Conservation (phyloP, 2,329 filamentous ascomycete species). For the Stenocarpella maydis region DNA sequence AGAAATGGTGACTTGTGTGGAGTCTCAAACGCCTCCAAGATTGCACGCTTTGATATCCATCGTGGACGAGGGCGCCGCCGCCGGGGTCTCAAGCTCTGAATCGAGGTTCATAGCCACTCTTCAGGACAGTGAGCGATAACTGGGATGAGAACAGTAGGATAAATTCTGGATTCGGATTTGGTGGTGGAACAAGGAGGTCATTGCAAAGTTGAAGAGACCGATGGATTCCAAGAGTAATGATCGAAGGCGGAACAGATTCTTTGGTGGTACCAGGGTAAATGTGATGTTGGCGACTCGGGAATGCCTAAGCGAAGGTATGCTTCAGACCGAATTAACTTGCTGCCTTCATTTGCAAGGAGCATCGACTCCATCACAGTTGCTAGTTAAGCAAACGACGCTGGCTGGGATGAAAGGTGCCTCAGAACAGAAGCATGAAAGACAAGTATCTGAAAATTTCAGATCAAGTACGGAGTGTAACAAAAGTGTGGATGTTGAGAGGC, state of each 20-base stretch:
- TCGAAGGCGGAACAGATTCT: background rate
- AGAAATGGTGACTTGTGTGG: background rate
- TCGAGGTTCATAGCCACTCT: background rate
- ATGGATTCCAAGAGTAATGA: background rate
- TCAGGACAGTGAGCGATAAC: background rate
- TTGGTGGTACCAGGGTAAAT: background rate
- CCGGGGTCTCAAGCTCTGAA: background rate
- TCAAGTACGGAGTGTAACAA: too few relatives aligned
- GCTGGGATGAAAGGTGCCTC: background rate
- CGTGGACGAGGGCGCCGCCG: background rate
- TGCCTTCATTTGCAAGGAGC: background rate
- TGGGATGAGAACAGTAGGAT: too few relatives aligned
- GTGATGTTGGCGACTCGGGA: accelerated
- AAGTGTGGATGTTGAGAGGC: background rate
- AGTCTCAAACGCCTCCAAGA: background rate
- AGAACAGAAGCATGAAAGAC: background rate
- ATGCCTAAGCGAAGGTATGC: too few relatives aligned
- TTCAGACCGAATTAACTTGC: background rate
- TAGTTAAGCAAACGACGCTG: background rate
- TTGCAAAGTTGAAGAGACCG: too few relatives aligned
- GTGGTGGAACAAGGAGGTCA: background rate
- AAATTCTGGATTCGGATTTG: background rate
- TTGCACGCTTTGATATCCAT: background rate
- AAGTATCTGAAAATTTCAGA: background rate
- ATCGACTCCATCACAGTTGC: too few relatives aligned